A percentile compares a stretch with the other conserved stretches of the same genome.
Conservation (phyloP, 169 alveolate genomes). For the Fabrea salina region DNA sequence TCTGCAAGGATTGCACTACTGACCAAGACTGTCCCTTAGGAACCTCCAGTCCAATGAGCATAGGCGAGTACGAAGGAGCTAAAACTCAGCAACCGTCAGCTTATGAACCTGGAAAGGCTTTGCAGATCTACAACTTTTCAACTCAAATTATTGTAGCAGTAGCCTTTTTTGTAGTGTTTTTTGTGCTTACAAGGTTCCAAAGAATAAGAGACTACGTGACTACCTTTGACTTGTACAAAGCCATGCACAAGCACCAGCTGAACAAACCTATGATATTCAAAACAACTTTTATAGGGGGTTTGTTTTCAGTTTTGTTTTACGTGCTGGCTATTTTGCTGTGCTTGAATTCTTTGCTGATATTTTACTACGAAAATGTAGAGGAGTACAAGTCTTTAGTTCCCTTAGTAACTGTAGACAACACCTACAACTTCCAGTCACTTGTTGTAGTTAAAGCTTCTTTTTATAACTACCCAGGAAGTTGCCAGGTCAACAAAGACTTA, state of each 20-base stretch:
- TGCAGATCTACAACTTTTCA: background rate
- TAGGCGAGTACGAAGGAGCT: no score
- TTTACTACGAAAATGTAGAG: background rate
- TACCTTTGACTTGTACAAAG: background rate
- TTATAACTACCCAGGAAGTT: background rate
- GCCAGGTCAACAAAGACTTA: background rate
- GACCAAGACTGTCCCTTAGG: conserved; percentile 11
- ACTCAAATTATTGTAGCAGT: background rate
- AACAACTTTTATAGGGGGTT: background rate
- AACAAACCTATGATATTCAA: background rate
- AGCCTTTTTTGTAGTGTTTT: no score
- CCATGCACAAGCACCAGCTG: background rate
- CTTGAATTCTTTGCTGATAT: background rate
- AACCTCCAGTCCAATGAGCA: background rate
- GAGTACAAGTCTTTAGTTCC: conserved; percentile 23
- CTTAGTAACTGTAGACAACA: background rate
- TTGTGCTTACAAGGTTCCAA: background rate
- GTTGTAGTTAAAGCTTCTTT: background rate
- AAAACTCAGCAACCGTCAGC: background rate
- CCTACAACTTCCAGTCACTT: background rate
- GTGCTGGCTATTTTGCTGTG: background rate
- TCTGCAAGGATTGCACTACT: background rate
- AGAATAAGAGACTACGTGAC: background rate
- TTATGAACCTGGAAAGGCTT: background rate
- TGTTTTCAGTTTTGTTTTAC: background rate